A percentile compares a stretch with the other conserved stretches of the same genome.
phyloP scores from a whole-genome alignment of 257 asterid genomes.

The Przewalskia tangutica region DNA sequence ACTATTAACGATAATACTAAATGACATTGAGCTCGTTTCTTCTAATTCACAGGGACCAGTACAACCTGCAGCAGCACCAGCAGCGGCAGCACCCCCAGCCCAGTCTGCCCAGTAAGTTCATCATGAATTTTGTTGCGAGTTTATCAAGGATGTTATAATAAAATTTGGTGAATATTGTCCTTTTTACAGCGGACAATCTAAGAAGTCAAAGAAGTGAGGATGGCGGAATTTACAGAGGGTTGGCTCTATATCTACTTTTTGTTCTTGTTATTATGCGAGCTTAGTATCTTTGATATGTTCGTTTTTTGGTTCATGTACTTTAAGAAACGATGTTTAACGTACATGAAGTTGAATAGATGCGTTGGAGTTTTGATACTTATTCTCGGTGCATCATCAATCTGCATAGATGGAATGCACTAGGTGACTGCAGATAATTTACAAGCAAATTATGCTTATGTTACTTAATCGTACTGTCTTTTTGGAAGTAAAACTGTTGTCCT shows the following conservation, averaged over 20 bases:
- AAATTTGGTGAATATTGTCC: neutral
- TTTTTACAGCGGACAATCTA: slow-evolving; percentile 47
- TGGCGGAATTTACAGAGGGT: neutral
- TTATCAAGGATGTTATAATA: neutral
- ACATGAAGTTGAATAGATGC: slow-evolving; percentile 22
- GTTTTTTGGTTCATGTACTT: slow-evolving; percentile 7
- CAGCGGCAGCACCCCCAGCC: slow-evolving; percentile 36
- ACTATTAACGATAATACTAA: neutral
- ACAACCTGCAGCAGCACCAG: slow-evolving; percentile 28
- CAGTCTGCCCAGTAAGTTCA: slow-evolving; percentile 63
- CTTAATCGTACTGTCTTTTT: too few relatives aligned
- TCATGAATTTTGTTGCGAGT: neutral
- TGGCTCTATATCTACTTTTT: slow-evolving; percentile 5
- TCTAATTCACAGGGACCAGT: slow-evolving; percentile 50
- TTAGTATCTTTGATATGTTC: slow-evolving; percentile 14
- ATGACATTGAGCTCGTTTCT: neutral
- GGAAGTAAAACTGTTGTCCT: too few relatives aligned
- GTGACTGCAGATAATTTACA: neutral
- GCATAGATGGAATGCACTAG: neutral
- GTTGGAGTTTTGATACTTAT: slow-evolving; percentile 3
- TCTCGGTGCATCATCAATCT: neutral
- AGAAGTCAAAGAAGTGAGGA: slow-evolving; percentile 68
- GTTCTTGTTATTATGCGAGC: slow-evolving; percentile 16
- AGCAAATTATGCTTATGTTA: neutral
- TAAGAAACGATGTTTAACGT: slow-evolving; percentile 20